Conservation (phyloP, 1,284 basidiomycete genomes). For the Moesziomyces antarcticus region DNA sequence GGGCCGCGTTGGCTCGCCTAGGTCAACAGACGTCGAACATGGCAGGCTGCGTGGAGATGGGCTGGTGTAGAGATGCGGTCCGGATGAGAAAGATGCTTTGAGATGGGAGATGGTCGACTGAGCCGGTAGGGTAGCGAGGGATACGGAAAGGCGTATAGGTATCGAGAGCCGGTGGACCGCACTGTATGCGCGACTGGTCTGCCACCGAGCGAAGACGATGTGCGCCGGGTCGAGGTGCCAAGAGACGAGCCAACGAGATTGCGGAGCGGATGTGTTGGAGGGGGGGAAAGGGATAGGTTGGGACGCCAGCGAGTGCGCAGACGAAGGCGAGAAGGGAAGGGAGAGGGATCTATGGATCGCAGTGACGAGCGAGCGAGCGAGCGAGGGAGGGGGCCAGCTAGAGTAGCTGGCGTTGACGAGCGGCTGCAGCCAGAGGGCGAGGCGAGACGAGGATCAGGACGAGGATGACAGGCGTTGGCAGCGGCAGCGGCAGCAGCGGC, state of each 20-base stretch:
- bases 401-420: neutral
- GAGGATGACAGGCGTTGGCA: constrained; percentile 2
- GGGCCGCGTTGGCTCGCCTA: constrained; percentile 14
- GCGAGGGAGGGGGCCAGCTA: no score
- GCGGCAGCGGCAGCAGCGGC: no score
- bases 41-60: constrained; percentile 2
- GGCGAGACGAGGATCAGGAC: constrained; percentile 6
- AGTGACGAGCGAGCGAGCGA: neutral
- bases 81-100: no score
- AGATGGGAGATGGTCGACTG: neutral
- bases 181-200: no score
- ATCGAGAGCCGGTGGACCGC: no score
- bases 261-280: neutral
- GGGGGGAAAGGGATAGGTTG: neutral
- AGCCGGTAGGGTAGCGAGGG: neutral
- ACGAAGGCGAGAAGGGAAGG: constrained; percentile 1
- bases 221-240: no score
- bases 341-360: neutral
- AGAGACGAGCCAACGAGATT: no score
- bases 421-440: neutral
- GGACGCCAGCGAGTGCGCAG: neutral
- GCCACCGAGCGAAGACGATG: no score
- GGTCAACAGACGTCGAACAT: constrained; percentile 35
- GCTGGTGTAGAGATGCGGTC: no score
- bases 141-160: no score